A percentile compares a stretch with the other conserved stretches of the same genome.
Conservation (phyloP, 495 filamentous ascomycete species). For the Penicillium simplicissimum region DNA sequence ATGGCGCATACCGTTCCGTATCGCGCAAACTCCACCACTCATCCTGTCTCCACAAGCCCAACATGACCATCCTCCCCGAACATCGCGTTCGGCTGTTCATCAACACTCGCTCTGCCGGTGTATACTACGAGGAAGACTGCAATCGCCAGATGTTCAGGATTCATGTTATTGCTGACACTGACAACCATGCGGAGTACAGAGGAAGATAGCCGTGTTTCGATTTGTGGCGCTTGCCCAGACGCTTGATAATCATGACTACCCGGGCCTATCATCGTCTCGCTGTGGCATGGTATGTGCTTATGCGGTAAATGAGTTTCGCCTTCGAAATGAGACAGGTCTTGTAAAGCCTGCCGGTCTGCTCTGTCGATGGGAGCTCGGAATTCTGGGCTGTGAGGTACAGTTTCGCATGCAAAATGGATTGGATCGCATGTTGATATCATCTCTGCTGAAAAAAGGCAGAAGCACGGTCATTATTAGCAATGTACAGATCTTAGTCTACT, state of each 20-base stretch:
- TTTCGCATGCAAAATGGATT: slow-evolving; percentile 38
- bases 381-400: slow-evolving; percentile 43
- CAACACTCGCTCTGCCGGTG: background rate
- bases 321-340: slow-evolving; percentile 54
- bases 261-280: slow-evolving; percentile 24
- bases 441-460: slow-evolving; percentile 18
- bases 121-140: background rate
- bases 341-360: slow-evolving; percentile 54
- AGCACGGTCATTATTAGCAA: slow-evolving; percentile 11
- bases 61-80: background rate
- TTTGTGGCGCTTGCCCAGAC: background rate
- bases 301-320: slow-evolving; percentile 60
- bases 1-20: background rate
- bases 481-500: background rate
- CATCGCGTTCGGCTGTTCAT: background rate
- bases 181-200: background rate
- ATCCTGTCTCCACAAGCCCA: background rate
- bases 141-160: background rate
- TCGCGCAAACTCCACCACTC: background rate
- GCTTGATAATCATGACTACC: background rate
- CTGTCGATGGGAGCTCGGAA: slow-evolving; percentile 53
- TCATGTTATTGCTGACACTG: background rate
- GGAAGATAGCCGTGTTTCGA: background rate
- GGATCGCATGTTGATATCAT: slow-evolving; percentile 43
- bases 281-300: slow-evolving; percentile 53